Base-by-base conservation (phyloP, 2,329 filamentous ascomycete species). In the Verticillium nubilum region DNA sequence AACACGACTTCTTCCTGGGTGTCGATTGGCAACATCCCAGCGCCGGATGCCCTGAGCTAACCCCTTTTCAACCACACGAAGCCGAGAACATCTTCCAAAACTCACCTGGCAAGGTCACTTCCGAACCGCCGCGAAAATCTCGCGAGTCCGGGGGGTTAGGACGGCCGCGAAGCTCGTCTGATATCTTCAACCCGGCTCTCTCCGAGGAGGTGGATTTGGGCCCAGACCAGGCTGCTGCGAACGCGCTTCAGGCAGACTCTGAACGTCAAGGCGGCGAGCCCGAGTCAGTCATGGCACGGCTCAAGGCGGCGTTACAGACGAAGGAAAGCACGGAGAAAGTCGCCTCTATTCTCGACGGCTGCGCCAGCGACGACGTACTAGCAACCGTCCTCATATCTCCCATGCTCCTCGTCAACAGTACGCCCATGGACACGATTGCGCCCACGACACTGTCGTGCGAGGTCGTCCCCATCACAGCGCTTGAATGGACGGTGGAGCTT, bases 1-100 rank as follows among this genome's bases (percentile, higher is more conserved):
- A 55, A 29, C 53, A 55, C 53, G 53, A 55, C 27, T 55, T 55
- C 26, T 33, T 55, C 53, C 25, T 31, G 53, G 53, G 53, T 55
- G 5, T 55, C 53, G 53, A 55, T 55, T 55, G 53, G 53, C 53
- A 55, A 55, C 53, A 55, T 33, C 53, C 53, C 53, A 55, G 19
- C 31, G 53, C 53, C 26, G 27, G 2, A 19, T 25, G 53, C 26
- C 29, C 53, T 55, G 31, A 55, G 10, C 26, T 55, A 55, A 55
- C 10, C 26, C 53, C 26, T 17, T 55, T 9, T 55, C 53, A 55
- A 33, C 53, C 53, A 33, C 25, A 33, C 31, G 6, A 55, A 6
- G n/a, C 19, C 19, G 17, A 23, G 3, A 29, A 33, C 53, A 55
- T 55, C 53, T 12, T 55, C 4, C 10, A 25, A 55, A 55, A 55